Conservation (phyloP, 2,329 filamentous ascomycete species). For the Epichloe scottii region DNA sequence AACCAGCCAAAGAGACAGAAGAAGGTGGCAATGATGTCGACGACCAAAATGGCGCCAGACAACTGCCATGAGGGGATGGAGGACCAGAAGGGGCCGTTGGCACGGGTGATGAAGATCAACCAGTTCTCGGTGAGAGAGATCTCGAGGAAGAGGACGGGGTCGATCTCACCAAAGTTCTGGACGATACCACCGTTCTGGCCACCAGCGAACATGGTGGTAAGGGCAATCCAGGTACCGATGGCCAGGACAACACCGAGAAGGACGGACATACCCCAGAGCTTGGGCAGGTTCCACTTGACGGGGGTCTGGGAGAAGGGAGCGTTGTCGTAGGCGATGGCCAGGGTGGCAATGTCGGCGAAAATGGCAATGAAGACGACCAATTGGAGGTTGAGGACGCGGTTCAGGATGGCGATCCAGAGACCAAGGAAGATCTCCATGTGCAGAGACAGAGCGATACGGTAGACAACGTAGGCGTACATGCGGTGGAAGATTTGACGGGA, state of each 20-base stretch:
- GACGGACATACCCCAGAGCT: slow-evolving; percentile 87
- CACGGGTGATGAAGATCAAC: slow-evolving; percentile 92
- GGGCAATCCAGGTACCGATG: slow-evolving; percentile 75
- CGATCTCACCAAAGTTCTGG: slow-evolving; percentile 74
- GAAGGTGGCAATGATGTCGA: slow-evolving; percentile 73
- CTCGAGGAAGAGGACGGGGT: slow-evolving; percentile 78
- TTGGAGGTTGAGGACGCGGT: slow-evolving; percentile 72
- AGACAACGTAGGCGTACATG: slow-evolving; percentile 93
- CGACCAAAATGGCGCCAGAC: slow-evolving; percentile 61
- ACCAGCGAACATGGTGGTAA: slow-evolving; percentile 68
- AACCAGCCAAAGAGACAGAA: slow-evolving; percentile 84
- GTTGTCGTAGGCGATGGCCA: slow-evolving; percentile 89
- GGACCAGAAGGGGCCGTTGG: slow-evolving; percentile 86
- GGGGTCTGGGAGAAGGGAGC: slow-evolving; percentile 75
- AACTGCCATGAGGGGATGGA: slow-evolving; percentile 82
- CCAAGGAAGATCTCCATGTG: slow-evolving; percentile 87
- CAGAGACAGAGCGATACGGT: slow-evolving; percentile 84
- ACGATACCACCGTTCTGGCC: slow-evolving; percentile 68
- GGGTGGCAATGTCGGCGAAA: slow-evolving; percentile 83
- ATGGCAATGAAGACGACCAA: slow-evolving; percentile 90
- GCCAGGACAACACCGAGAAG: slow-evolving; percentile 72
- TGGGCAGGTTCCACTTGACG: slow-evolving; percentile 91
- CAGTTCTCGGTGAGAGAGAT: slow-evolving; percentile 89
- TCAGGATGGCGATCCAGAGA: slow-evolving; percentile 82
- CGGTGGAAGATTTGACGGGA: slow-evolving; percentile 93